These are phyloP conservation scores for Strobilomyces confusus DNA, from an alignment of 768 basidiomycete species.

Conservation along the genomic window DNA sequence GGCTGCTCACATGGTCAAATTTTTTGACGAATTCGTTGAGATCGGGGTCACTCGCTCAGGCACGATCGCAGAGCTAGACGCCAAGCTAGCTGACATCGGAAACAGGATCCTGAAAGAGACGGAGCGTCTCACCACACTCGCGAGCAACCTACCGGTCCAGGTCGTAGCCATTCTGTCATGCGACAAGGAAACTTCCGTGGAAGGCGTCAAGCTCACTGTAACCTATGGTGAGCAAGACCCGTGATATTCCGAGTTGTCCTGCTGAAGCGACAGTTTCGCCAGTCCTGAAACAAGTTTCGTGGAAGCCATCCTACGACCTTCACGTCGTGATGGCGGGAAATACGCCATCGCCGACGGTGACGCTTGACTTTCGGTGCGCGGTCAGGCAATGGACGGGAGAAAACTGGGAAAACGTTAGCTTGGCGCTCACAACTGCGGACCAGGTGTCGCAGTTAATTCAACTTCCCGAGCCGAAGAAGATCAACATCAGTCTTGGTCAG, in stretches of 20 bases:
- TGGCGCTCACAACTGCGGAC: slow-evolving; percentile 25
- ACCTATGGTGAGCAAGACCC: slow-evolving; percentile 15
- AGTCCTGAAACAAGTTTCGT: slow-evolving; percentile 16
- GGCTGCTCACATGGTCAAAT: slow-evolving; percentile 16
- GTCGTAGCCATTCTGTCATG: slow-evolving; percentile 10
- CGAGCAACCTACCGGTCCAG: neutral
- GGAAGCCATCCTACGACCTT: slow-evolving; percentile 21
- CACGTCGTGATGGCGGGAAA: slow-evolving; percentile 8
- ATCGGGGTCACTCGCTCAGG: slow-evolving; percentile 17
- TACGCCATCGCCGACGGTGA: slow-evolving; percentile 13
- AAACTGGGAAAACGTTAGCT: slow-evolving; percentile 25
- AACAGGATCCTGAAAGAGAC: slow-evolving; percentile 13
- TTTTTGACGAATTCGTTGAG: slow-evolving; percentile 24
- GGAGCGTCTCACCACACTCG: neutral
- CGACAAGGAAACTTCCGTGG: neutral
- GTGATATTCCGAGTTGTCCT: neutral
- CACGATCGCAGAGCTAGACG: slow-evolving; percentile 14
- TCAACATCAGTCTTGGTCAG: slow-evolving; percentile 9
- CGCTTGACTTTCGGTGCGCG: slow-evolving; percentile 27
- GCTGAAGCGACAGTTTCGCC: neutral
- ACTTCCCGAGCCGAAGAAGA: slow-evolving; percentile 22
- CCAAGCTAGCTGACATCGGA: slow-evolving; percentile 8
- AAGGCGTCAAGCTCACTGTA: slow-evolving; percentile 14
- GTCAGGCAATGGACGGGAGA: slow-evolving; percentile 31
- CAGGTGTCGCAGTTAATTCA: slow-evolving; percentile 15